Evolutionary conservation across 106 monocot species (phyloP).

Genomic region (Hemerocallis citrina): DNA sequence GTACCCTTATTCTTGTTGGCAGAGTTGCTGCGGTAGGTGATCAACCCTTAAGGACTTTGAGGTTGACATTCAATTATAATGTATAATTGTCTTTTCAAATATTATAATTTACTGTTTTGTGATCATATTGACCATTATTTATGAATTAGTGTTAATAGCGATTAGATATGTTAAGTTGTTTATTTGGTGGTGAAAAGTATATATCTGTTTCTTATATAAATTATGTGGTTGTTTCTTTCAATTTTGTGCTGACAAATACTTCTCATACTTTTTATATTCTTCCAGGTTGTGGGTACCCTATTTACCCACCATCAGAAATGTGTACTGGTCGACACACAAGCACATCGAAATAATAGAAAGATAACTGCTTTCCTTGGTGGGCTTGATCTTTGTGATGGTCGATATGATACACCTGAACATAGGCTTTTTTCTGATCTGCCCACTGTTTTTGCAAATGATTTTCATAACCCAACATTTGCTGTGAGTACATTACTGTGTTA

Average conservation of each 20-base stretch:
- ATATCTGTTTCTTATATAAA: too few relatives aligned
- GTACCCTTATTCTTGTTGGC: too few relatives aligned
- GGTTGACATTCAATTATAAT: too few relatives aligned
- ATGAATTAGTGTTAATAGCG: too few relatives aligned
- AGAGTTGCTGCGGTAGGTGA: too few relatives aligned
- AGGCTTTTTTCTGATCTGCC: conserved; percentile 52
- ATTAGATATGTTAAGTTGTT: too few relatives aligned
- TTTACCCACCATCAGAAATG: conserved; percentile 83
- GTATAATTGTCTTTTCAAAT: too few relatives aligned
- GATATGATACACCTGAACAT: conserved; percentile 68
- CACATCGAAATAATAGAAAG: conserved; percentile 54
- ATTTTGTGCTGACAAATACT: not conserved
- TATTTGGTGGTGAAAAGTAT: too few relatives aligned
- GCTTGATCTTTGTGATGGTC: conserved; percentile 72
- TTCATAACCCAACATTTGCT: conserved; percentile 57
- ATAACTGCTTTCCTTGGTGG: conserved; percentile 70
- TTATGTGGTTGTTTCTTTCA: not conserved
- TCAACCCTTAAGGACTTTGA: too few relatives aligned
- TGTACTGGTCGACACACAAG: conserved; percentile 59
- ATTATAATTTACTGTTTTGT: too few relatives aligned
- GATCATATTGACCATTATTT: too few relatives aligned
- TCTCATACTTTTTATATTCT: not conserved
- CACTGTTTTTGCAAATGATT: conserved; percentile 42
- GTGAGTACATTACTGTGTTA: conserved; percentile 28
- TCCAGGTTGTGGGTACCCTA: conserved; percentile 74